Evolutionary conservation across 768 basidiomycete genomes (phyloP), one percentile per base, ranked within the genome.

Genomic region (Lentinula aciculospora): DNA sequence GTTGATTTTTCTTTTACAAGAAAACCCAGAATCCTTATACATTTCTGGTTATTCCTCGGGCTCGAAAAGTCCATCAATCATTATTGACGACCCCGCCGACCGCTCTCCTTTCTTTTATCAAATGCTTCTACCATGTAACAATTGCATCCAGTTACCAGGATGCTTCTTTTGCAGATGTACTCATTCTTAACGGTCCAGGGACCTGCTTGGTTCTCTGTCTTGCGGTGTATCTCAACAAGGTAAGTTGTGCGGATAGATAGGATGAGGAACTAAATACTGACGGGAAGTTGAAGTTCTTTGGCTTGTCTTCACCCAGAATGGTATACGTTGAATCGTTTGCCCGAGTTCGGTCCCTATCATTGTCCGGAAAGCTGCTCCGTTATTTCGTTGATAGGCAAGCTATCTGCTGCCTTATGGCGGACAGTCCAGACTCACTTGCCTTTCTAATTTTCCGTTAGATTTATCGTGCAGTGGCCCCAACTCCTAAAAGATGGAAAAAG

Each of bases 311-410:
- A 1, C 89, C 96, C 5, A 76, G 72, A 39, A 69, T 92, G 28
- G 81, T 99, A 53, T 99, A 97, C 68, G 78, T 98, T 39, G 97
- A 98, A 70, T 94, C 93, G 0, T 97, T 96, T 69, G 94, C 96
- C 7, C 86, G 96, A 4, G 93, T 95, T 1, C 76, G 73, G 19
- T 78, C 80, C 1, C 77, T 98, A 25, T 96, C 92, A 13, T 76
- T 95, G 21, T 94, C 93, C 25, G 96, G 88, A 25, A 92, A 81
- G 64, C 74, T 98, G 34, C 76, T 98, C 27, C 80, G 83, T 47
- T 82, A 81, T n/a, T 73, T 96, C 29, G 94, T 89, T 4, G 94
- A 98, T 68, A 79, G 85, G 91, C 84, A 63, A 61, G 79, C 62
- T 15, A 15, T 2, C 39, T 17, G 31, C n/a, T 57, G 23, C 17